phyloP scores from a whole-genome alignment of 2,329 filamentous ascomycete genomes.

The Graphiopsis chlorocephala region DNA sequence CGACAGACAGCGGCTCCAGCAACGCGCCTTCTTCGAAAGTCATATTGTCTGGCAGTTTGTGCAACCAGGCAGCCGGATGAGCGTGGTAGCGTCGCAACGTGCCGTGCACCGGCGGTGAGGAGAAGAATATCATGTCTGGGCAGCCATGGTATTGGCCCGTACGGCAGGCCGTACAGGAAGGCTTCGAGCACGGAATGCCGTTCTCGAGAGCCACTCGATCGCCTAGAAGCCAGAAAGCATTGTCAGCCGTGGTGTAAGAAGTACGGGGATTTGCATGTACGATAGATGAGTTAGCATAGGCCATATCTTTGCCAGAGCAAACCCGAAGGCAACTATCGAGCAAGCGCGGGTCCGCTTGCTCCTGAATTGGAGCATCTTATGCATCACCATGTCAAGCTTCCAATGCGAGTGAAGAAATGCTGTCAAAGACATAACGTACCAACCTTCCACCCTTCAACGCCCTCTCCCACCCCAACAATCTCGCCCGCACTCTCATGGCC shows the following conservation, averaged over 20 bases:
- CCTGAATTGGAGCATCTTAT: background rate
- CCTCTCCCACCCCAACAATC: conserved; percentile 25
- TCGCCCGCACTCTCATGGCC: conserved; percentile 33
- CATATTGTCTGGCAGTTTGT: conserved; percentile 39
- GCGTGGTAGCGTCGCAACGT: conserved; percentile 32
- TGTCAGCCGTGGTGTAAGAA: background rate
- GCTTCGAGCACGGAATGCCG: conserved; percentile 32
- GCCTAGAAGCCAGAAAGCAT: conserved; percentile 17
- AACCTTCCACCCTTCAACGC: conserved; percentile 25
- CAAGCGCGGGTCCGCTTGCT: background rate
- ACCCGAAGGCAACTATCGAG: background rate
- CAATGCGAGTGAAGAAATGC: background rate
- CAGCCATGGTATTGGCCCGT: conserved; percentile 33
- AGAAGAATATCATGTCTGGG: conserved; percentile 31
- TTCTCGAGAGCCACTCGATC: conserved; percentile 35
- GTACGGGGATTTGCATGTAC: conserved; percentile 18
- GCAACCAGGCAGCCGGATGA: conserved; percentile 32
- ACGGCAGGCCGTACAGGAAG: conserved; percentile 30
- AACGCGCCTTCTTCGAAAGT: conserved; percentile 45
- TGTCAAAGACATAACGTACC: conserved; percentile 22
- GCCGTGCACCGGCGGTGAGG: conserved; percentile 31
- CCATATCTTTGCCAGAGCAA: background rate
- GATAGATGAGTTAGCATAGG: conserved; percentile 21
- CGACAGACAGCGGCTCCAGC: conserved; percentile 50
- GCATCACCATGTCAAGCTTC: background rate